Conservation (phyloP, 169 alveolate genomes). For the Amoebophrya sp. region DNA sequence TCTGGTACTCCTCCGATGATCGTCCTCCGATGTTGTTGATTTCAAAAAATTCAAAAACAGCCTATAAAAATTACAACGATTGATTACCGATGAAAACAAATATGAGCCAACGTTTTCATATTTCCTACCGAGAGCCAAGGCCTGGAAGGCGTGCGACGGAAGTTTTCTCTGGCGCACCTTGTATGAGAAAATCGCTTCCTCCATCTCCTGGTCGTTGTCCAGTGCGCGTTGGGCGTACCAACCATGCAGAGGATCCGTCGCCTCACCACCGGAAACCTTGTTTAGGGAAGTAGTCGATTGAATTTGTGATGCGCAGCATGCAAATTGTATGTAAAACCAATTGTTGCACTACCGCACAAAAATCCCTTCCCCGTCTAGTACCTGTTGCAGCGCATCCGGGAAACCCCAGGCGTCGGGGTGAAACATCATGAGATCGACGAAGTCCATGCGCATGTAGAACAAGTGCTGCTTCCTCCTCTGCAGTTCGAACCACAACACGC, state of each 20-base stretch:
- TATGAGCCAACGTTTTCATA: no score
- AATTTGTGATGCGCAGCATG: no score
- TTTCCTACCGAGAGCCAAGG: slow-evolving; percentile 28
- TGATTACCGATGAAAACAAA: no score
- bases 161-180: background rate
- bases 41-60: no score
- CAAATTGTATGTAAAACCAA: no score
- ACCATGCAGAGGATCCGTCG: slow-evolving; percentile 29
- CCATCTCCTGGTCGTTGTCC: slow-evolving; percentile 20
- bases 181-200: slow-evolving; percentile 5
- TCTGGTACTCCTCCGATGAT: no score
- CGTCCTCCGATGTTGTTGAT: no score
- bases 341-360: no score
- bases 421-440: slow-evolving; percentile 28
- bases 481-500: slow-evolving; percentile 35
- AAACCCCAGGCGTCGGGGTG: slow-evolving; percentile 36
- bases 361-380: no score
- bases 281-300: no score
- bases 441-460: slow-evolving; percentile 35
- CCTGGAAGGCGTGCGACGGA: slow-evolving; percentile 2
- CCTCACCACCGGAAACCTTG: slow-evolving; percentile 26
- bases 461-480: slow-evolving; percentile 30
- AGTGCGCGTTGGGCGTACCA: slow-evolving; percentile 25
- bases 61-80: no score
- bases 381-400: slow-evolving; percentile 26